Evolutionary conservation across 257 asterid species (phyloP).

Genomic region (Salvia rosmarinus): DNA sequence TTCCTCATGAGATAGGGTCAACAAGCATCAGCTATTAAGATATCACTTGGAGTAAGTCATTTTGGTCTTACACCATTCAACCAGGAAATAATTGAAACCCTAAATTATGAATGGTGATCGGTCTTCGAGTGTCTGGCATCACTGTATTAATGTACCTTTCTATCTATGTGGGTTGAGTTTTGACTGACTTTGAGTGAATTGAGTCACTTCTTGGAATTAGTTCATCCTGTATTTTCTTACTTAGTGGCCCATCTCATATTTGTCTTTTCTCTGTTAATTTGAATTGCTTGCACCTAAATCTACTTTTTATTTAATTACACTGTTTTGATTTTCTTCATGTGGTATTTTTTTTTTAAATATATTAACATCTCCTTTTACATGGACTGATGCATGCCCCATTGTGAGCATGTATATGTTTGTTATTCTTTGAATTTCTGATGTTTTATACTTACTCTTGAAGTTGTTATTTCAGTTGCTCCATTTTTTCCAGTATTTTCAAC

Average conservation of each 20-base stretch:
- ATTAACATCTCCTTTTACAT: not conserved
- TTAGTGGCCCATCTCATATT: not conserved
- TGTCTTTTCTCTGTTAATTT: not conserved
- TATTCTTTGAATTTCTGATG: not conserved
- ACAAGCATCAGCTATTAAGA: not conserved
- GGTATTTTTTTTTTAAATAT: not conserved
- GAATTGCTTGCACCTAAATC: slow-evolving; percentile 6
- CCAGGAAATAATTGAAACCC: not conserved
- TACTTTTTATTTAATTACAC: not conserved
- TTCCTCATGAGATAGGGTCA: not conserved
- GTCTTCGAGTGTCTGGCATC: not conserved
- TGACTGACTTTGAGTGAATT: slow-evolving; percentile 11
- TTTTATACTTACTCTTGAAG: not conserved
- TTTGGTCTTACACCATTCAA: not conserved
- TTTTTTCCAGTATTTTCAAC: not conserved
- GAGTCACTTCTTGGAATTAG: not conserved
- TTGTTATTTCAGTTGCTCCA: not conserved
- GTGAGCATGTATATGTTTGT: not conserved
- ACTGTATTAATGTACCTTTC: not conserved
- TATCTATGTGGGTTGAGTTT: not conserved
- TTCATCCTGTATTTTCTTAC: not conserved
- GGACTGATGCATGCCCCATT: not conserved
- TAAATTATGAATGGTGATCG: not conserved
- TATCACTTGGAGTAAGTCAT: not conserved
- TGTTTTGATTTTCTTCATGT: not conserved